Conservation (phyloP, 2,329 filamentous ascomycete species). For the Sporothrix luriei region DNA sequence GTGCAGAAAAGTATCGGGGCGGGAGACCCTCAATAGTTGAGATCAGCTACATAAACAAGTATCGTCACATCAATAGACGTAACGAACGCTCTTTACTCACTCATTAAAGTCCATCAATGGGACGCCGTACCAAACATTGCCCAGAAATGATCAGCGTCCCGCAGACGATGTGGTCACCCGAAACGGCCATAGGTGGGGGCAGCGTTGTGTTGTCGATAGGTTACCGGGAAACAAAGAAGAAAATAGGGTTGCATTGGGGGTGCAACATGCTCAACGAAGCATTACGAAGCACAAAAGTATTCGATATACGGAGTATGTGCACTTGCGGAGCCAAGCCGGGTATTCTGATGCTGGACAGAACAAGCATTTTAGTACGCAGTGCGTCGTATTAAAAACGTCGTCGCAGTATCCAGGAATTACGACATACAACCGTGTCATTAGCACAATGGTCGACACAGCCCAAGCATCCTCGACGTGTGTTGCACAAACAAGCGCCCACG, state of each 20-base stretch:
- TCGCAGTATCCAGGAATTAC: not conserved
- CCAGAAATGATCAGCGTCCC: not conserved
- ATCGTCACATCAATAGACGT: not conserved
- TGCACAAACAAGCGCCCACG: not conserved
- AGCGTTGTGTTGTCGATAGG: not conserved
- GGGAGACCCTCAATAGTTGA: not conserved
- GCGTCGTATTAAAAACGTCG: no score
- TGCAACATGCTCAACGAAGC: not conserved
- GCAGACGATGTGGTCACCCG: not conserved
- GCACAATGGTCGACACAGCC: no score
- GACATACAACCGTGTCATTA: no score
- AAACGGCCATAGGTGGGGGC: constrained; percentile 11
- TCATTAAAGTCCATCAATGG: no score
- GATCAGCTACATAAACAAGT: not conserved
- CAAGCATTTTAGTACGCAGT: no score
- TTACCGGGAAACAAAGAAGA: not conserved
- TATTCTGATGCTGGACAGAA: not conserved
- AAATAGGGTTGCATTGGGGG: not conserved
- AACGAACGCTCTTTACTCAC: no score
- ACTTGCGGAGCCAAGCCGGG: constrained; percentile 4
- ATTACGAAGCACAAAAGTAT: no score
- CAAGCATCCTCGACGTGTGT: no score
- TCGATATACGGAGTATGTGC: no score
- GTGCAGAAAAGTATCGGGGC: not conserved
- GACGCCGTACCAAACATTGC: not conserved